Base-by-base conservation (phyloP, 139 green algal species). In the Picochlorum sp. region DNA sequence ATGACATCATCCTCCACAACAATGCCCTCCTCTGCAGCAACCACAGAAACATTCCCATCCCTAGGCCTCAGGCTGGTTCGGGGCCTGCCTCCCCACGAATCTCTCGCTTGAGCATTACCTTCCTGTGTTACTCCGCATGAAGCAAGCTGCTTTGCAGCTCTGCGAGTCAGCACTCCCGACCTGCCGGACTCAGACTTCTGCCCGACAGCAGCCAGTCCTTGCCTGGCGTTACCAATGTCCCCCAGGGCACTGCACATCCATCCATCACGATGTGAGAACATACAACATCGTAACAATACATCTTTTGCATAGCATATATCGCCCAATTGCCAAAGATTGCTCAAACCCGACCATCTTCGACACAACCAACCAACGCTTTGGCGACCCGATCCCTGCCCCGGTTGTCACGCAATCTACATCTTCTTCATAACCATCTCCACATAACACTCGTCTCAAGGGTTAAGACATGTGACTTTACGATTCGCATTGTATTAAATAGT, bases 101-200 rank as follows among this genome's bases (percentile, higher is more conserved):
- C 29, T 35, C 50, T 10, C 13, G 16, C 29, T 13, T 37, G 16
- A 39, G 29, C 29, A 36, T 36, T 36, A 9, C n/a, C 25, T 12
- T 31, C 5, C n/a, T n/a, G n/a, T n/a, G n/a, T n/a, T n/a, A n/a
- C 18, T 36, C 8, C 28, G 53, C 10, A 33, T 33, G 9, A 59
- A 24, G 59, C 59, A 51, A 74, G 50, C 59, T 69, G 59, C 0
- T 59, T 59, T 13, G 66, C 59, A 13, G 59, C 59, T 16, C 66
- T 40, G n/a, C 66, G 52, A 35, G 66, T 74, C 5, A 74, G 59
- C 16, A 74, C 66, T 2, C 66, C 66, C 24, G 66, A 22, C 24
- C 66, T 58, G n/a, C n/a, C n/a, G n/a, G n/a, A n/a, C n/a, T n/a
- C n/a, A n/a, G n/a, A n/a, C 39, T 47, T 47, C 18, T 16, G 18